Evolutionary conservation across 2,329 filamentous ascomycete species (phyloP).

Genomic region (Ceratocystiopsis brevicomis): DNA sequence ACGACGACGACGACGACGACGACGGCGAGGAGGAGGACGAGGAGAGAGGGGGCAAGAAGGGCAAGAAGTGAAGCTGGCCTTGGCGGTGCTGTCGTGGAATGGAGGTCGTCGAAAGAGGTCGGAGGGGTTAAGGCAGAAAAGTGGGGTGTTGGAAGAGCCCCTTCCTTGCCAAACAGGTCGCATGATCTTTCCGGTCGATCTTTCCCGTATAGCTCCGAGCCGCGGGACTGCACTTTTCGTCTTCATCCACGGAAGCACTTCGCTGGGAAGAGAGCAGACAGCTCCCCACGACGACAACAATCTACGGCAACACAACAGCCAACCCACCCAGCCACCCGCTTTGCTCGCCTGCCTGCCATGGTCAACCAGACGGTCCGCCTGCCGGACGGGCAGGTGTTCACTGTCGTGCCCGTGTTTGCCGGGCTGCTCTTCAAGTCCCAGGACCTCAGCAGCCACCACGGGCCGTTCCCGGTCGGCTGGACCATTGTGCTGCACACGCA

Average conservation of each 20-base stretch:
- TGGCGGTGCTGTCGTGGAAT: no score
- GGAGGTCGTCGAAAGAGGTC: no score
- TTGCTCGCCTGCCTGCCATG: slow-evolving; percentile 8
- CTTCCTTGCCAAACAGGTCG: no score
- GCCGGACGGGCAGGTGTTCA: slow-evolving; percentile 73
- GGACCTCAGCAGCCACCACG: slow-evolving; percentile 48
- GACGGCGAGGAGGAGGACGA: slow-evolving; percentile 19
- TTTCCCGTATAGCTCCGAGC: no score
- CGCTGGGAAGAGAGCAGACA: no score
- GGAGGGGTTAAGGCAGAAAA: no score
- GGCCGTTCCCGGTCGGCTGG: slow-evolving; percentile 71
- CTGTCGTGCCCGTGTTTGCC: slow-evolving; percentile 73
- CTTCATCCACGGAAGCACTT: no score
- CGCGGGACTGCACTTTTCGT: no score
- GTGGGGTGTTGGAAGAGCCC: no score
- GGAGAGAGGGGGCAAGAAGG: slow-evolving; percentile 11
- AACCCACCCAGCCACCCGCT: no score
- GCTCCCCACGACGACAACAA: neutral
- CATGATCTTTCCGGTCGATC: no score
- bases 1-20: slow-evolving; percentile 21
- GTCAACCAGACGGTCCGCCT: slow-evolving; percentile 38
- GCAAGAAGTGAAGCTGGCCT: no score
- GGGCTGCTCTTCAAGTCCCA: slow-evolving; percentile 77
- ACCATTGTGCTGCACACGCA: slow-evolving; percentile 63
- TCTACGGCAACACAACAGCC: neutral